Evolutionary conservation across 73 alveolate species (phyloP).

Genomic region (Uronychia setigera): DNA sequence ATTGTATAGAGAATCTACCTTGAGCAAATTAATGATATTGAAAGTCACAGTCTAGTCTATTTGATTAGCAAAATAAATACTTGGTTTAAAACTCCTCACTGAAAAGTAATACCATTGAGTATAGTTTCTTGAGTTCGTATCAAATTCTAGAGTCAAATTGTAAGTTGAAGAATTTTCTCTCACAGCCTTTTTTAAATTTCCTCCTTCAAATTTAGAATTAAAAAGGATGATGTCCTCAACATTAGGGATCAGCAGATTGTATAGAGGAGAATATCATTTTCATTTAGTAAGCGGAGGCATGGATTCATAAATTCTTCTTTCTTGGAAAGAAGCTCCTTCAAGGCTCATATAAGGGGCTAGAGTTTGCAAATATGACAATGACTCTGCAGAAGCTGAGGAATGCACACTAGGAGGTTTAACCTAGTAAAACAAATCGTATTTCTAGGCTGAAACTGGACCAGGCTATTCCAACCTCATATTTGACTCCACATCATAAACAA

Average conservation of each 20-base stretch:
- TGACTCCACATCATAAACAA: slow-evolving; percentile 45
- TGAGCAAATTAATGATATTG: slow-evolving; percentile 77
- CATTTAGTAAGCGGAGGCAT: slow-evolving; percentile 25
- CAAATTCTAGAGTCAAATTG: slow-evolving; percentile 76
- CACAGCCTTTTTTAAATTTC: slow-evolving; percentile 53
- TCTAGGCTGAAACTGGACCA: neutral
- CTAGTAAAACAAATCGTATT: neutral
- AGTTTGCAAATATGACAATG: neutral
- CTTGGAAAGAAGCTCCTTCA: neutral
- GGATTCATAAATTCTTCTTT: slow-evolving; percentile 10
- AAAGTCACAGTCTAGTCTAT: slow-evolving; percentile 58
- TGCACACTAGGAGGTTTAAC: neutral
- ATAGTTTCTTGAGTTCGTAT: slow-evolving; percentile 81
- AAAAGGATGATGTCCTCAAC: slow-evolving; percentile 47
- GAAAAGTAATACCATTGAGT: slow-evolving; percentile 89
- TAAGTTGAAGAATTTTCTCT: slow-evolving; percentile 44
- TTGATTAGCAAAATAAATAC: slow-evolving; percentile 13
- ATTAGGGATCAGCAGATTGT: slow-evolving; percentile 42
- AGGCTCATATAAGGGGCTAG: slow-evolving; percentile 3
- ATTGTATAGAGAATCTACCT: slow-evolving; percentile 81
- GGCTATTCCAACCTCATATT: slow-evolving; percentile 17
- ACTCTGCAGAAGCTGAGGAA: neutral
- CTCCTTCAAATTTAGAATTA: slow-evolving; percentile 87
- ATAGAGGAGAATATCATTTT: neutral
- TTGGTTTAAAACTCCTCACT: slow-evolving; percentile 64